Evolutionary conservation across 1,284 basidiomycete genomes (phyloP).

Genomic region (Afroboletus lepidellus): DNA sequence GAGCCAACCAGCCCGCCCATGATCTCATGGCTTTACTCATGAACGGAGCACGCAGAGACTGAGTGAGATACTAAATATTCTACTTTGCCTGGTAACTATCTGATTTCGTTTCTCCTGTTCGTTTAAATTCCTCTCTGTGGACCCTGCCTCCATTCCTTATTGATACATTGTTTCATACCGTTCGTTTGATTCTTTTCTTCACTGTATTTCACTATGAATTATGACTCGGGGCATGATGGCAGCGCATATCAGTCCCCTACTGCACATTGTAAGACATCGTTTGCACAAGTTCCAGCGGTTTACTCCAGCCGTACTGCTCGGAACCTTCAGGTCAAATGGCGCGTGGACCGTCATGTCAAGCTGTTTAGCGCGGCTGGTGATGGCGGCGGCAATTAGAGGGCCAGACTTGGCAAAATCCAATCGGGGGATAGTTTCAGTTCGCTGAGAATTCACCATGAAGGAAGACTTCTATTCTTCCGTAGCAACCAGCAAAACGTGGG

Average conservation of each 20-base stretch:
- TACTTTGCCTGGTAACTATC: conserved; percentile 14
- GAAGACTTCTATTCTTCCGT: conserved; percentile 37
- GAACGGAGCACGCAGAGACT: conserved; percentile 66
- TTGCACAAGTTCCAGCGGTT: conserved; percentile 1
- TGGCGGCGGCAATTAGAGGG: conserved; percentile 20
- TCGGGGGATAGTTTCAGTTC: conserved; percentile 15
- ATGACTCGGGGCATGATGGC: conserved; percentile 20
- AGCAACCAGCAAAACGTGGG: conserved; percentile 33
- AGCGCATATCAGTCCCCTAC: background rate
- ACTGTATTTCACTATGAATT: conserved; percentile 33
- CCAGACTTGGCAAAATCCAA: conserved; percentile 13
- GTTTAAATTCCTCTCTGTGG: conserved; percentile 17
- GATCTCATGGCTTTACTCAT: conserved; percentile 79
- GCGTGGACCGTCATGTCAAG: conserved; percentile 12
- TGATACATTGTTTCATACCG: conserved; percentile 32
- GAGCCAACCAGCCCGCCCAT: conserved; percentile 55
- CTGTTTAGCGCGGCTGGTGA: conserved; percentile 2
- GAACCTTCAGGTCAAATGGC: conserved; percentile 9
- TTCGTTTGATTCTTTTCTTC: conserved; percentile 23
- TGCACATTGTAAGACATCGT: no score
- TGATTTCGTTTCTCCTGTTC: conserved; percentile 11
- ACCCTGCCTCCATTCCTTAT: conserved; percentile 33
- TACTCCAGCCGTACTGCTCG: background rate
- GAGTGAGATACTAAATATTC: conserved; percentile 29
- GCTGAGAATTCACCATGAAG: conserved; percentile 29